Conservation (phyloP, 2,329 filamentous ascomycete genomes). For the Arthrobotrys sinensis region DNA sequence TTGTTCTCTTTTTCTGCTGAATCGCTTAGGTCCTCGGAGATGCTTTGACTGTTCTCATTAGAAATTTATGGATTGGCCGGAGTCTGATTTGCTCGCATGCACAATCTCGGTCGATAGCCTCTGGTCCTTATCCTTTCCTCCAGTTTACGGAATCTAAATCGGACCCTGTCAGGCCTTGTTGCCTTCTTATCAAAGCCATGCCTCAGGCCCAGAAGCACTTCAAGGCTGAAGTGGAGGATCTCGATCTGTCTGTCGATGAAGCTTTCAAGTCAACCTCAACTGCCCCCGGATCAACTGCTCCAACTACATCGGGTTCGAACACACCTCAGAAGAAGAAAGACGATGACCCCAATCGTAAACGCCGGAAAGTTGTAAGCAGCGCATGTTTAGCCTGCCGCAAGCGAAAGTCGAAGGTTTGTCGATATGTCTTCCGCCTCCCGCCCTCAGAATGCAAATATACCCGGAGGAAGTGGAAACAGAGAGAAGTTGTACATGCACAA, state of each 20-base stretch:
- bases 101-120: conserved; percentile 52
- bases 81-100: conserved; percentile 54
- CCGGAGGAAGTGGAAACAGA: conserved; percentile 16
- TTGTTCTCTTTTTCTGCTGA: conserved; percentile 35
- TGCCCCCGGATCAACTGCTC: conserved; percentile 23
- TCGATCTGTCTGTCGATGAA: conserved; percentile 33
- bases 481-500: conserved; percentile 11
- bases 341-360: conserved; percentile 70
- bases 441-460: conserved; percentile 22
- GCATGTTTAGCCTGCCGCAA: conserved; percentile 85
- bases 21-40: conserved; percentile 59
- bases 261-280: conserved; percentile 30
- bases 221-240: conserved; percentile 52
- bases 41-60: conserved; percentile 45
- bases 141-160: conserved; percentile 51
- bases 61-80: conserved; percentile 57
- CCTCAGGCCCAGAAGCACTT: conserved; percentile 58
- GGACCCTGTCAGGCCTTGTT: conserved; percentile 24
- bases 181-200: conserved; percentile 53
- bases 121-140: conserved; percentile 51
- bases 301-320: conserved; percentile 36
- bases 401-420: conserved; percentile 79
- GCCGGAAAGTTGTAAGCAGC: conserved; percentile 82
- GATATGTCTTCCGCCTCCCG: conserved; percentile 37
- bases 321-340: conserved; percentile 57